Evolutionary conservation across 202 grass and related monocot genomes (phyloP).

Genomic region (Bolboschoenoplectus hybrid): DNA sequence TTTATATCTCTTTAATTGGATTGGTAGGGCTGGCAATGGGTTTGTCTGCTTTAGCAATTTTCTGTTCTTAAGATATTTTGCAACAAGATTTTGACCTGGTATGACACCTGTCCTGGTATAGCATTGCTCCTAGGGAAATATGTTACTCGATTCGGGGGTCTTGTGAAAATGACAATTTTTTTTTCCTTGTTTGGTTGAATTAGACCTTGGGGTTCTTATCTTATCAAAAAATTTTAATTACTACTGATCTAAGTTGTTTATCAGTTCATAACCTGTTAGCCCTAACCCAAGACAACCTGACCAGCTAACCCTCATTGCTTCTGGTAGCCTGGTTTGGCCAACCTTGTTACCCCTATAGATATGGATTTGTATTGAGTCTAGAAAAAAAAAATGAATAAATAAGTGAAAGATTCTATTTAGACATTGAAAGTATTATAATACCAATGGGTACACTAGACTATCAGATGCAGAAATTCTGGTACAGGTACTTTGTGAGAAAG

Average conservation of each 20-base stretch:
- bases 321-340: neutral
- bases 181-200: too few species aligned
- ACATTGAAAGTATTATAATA: neutral
- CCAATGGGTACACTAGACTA: neutral
- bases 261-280: too few species aligned
- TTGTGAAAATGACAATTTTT: too few species aligned
- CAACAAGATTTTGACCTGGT: neutral
- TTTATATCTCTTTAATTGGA: neutral
- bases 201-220: too few species aligned
- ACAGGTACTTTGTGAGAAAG: neutral
- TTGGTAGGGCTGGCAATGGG: neutral
- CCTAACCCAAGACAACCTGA: neutral
- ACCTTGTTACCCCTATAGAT: slow-evolving; percentile 7
- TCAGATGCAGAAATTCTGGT: neutral
- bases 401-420: neutral
- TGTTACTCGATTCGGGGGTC: too few species aligned
- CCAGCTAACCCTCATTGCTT: slow-evolving; percentile 12
- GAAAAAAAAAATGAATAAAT: neutral
- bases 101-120: neutral
- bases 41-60: neutral
- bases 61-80: neutral
- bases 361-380: neutral
- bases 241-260: too few species aligned
- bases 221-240: too few species aligned
- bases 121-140: too few species aligned